Evolutionary conservation across 495 filamentous ascomycete species (phyloP), one percentile per base, ranked within the genome.

Genomic region (Physcia stellaris): DNA sequence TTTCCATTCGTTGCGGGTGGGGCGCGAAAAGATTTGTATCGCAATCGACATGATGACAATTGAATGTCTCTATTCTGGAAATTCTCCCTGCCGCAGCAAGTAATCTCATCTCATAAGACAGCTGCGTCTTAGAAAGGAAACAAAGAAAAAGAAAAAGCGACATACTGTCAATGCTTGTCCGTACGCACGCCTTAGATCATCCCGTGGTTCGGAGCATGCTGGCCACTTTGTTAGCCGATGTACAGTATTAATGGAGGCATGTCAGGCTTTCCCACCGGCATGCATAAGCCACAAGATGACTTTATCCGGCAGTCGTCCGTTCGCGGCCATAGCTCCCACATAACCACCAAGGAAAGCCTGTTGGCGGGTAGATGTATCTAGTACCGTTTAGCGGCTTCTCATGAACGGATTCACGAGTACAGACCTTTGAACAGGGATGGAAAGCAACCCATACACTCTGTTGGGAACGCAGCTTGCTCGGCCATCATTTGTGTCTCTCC

Each of bases 231-330:
- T n/a, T n/a, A n/a, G n/a, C n/a, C n/a, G n/a, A n/a, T n/a, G n/a
- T n/a, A n/a, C n/a, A n/a, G n/a, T n/a, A n/a, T n/a, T n/a, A n/a
- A n/a, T n/a, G n/a, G n/a, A n/a, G n/a, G n/a, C n/a, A n/a, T n/a
- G n/a, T n/a, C n/a, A n/a, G n/a, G n/a, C n/a, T n/a, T 20, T 54
- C 62, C 24, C 42, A 73, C 72, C 50, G 44, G 84, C 74, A 28
- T 75, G 60, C 9, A 92, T 60, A 2, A 88, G 67, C 86, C 86
- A 94, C 15, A 63, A 34, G 17, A 85, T 64, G 15, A 92, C 49
- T 39, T 83, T 75, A 37, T 86, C 73, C 1, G 86, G 77, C 4
- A 90, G 58, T 11, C 56, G 56, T 24, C 61, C 56, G 40, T 64
- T 66, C 13, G 52, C 52, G 20, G 78, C 60, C 15, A 80, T 67